Conservation (phyloP, 371 early-diverging fungal species). For the Mucor indicus region DNA sequence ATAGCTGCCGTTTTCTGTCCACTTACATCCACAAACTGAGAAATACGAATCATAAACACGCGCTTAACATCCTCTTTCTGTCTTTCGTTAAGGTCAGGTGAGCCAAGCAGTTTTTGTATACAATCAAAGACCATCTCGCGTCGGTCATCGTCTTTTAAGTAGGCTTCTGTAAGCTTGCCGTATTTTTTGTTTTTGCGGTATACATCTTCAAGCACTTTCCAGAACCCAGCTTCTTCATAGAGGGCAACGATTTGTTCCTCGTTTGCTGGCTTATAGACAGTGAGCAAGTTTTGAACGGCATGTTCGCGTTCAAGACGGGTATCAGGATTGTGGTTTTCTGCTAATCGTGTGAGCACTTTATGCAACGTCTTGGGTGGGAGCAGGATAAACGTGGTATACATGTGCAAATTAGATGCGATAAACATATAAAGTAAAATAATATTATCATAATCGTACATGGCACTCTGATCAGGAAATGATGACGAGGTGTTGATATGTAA, state of each 20-base stretch:
- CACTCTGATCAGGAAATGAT: conserved; percentile 1
- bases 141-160: conserved; percentile 64
- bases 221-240: conserved; percentile 70
- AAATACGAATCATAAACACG: conserved; percentile 61
- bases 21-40: conserved; percentile 68
- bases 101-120: conserved; percentile 49
- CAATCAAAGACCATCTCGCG: conserved; percentile 57
- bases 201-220: conserved; percentile 68
- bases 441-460: conserved; percentile 29
- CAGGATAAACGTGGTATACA: conserved; percentile 61
- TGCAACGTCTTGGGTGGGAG: conserved; percentile 59
- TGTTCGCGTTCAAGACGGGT: conserved; percentile 65
- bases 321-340: conserved; percentile 46
- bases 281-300: conserved; percentile 64
- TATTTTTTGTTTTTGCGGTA: conserved; percentile 62
- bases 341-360: conserved; percentile 58
- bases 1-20: conserved; percentile 61
- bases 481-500: conserved; percentile 4
- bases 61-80: conserved; percentile 59
- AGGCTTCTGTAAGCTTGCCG: conserved; percentile 65
- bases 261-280: conserved; percentile 60
- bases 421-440: conserved; percentile 65
- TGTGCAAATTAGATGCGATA: conserved; percentile 62
- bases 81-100: conserved; percentile 45
- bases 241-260: conserved; percentile 51